A percentile compares a stretch with the other conserved stretches of the same genome.
Conservation (phyloP, 331 rosid genomes). For the Prunus yedoensis region DNA sequence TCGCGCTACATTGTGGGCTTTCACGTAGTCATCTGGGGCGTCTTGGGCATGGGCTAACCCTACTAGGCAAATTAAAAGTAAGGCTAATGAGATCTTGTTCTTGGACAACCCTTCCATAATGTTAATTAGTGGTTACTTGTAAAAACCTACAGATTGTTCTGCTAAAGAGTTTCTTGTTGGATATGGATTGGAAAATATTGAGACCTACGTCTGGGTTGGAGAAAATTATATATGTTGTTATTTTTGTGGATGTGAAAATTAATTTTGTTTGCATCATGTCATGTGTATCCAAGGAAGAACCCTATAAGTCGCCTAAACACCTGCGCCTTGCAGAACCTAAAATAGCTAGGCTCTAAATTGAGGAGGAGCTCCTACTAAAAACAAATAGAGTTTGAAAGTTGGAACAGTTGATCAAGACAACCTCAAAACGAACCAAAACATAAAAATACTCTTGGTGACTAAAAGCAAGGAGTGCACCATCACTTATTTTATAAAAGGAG, state of each 20-base stretch:
- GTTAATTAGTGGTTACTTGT: neutral
- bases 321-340: neutral
- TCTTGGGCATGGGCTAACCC: neutral
- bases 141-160: neutral
- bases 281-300: neutral
- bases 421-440: too few relatives aligned
- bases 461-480: neutral
- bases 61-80: neutral
- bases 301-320: neutral
- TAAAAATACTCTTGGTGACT: neutral
- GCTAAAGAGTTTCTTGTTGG: neutral
- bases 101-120: neutral
- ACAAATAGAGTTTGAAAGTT: too few relatives aligned
- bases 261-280: neutral
- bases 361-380: too few relatives aligned
- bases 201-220: neutral
- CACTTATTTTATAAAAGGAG: neutral
- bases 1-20: constrained; percentile 17
- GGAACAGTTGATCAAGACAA: too few relatives aligned
- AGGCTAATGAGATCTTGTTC: neutral
- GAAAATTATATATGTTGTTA: neutral
- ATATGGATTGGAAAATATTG: neutral
- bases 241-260: neutral
- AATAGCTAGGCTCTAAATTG: neutral
- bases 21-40: neutral